These are phyloP conservation scores for Austroboletus niveus DNA, from an alignment of 1,284 basidiomycete genomes.

Conservation along the genomic window DNA sequence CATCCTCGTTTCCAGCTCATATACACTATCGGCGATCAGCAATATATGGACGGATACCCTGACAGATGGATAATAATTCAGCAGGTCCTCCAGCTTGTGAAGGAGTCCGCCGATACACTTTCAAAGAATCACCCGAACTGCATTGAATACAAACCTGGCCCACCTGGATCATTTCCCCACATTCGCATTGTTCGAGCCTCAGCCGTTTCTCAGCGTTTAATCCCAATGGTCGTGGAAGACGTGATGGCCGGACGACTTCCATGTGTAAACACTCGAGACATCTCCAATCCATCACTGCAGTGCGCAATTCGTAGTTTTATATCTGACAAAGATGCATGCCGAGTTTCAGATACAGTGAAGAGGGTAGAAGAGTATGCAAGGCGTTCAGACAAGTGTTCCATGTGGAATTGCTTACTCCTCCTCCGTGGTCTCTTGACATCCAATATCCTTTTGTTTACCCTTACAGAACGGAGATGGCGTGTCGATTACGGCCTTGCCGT, in stretches of 20 bases:
- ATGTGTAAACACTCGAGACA: constrained; percentile 13
- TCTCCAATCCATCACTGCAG: neutral
- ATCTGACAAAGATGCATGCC: neutral
- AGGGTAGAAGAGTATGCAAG: constrained; percentile 12
- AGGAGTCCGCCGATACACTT: neutral
- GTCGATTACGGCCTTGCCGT: constrained; percentile 46
- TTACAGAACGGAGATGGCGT: constrained; percentile 17
- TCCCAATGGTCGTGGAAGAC: constrained; percentile 21
- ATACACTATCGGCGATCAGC: neutral
- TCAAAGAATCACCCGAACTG: neutral
- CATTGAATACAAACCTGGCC: neutral
- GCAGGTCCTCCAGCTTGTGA: neutral
- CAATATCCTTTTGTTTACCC: constrained; percentile 39
- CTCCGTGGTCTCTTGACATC: constrained; percentile 42
- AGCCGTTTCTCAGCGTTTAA: constrained; percentile 6
- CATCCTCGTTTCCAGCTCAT: neutral
- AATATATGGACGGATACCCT: neutral
- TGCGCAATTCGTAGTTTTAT: constrained; percentile 25
- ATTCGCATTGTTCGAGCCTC: neutral
- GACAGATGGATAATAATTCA: neutral
- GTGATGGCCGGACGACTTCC: constrained; percentile 24
- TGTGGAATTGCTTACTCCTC: constrained; percentile 39
- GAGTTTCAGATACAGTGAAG: too few relatives aligned
- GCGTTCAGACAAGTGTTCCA: neutral
- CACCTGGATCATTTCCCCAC: neutral